phyloP scores from a whole-genome alignment of 2,329 filamentous ascomycete species.

The Epichloe aotearoae region DNA sequence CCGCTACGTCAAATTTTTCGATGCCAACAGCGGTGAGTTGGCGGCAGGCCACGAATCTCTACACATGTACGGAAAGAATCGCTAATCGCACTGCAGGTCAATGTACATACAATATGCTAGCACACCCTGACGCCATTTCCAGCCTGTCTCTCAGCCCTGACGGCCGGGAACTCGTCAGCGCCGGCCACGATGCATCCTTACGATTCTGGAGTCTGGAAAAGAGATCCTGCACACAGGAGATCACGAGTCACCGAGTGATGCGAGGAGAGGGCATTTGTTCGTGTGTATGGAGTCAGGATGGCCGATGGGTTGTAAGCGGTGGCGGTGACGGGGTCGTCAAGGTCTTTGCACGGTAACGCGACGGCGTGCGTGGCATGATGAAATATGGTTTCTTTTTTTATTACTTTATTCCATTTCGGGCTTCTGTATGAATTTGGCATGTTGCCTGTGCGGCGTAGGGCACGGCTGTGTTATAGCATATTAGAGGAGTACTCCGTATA shows the following conservation, averaged over 20 bases:
- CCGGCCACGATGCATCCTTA: conserved; percentile 87
- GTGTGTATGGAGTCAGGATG: conserved; percentile 92
- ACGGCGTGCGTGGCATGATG: background rate
- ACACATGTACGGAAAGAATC: background rate
- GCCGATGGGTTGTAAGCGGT: conserved; percentile 84
- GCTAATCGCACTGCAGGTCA: conserved; percentile 51
- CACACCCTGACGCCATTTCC: conserved; percentile 86
- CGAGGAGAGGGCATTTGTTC: conserved; percentile 88
- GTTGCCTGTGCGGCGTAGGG: conserved; percentile 5
- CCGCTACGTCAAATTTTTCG: conserved; percentile 90
- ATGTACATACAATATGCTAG: conserved; percentile 98
- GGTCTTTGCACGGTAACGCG: conserved; percentile 53
- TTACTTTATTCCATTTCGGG: background rate
- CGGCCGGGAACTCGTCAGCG: conserved; percentile 85
- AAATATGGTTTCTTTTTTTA: background rate
- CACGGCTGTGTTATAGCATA: conserved; percentile 8
- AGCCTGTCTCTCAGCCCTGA: conserved; percentile 85
- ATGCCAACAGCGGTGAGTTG: conserved; percentile 90
- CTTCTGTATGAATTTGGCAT: conserved; percentile 4
- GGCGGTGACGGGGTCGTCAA: conserved; percentile 95
- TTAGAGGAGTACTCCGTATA: conserved; percentile 11
- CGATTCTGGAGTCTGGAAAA: conserved; percentile 97
- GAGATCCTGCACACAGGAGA: conserved; percentile 86
- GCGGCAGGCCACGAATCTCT: background rate
- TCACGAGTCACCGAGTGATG: conserved; percentile 88